Evolutionary conservation across 75 land plant species (phyloP), one percentile per base, ranked within the genome.

Genomic region (Pseudotsuga menziesii): DNA sequence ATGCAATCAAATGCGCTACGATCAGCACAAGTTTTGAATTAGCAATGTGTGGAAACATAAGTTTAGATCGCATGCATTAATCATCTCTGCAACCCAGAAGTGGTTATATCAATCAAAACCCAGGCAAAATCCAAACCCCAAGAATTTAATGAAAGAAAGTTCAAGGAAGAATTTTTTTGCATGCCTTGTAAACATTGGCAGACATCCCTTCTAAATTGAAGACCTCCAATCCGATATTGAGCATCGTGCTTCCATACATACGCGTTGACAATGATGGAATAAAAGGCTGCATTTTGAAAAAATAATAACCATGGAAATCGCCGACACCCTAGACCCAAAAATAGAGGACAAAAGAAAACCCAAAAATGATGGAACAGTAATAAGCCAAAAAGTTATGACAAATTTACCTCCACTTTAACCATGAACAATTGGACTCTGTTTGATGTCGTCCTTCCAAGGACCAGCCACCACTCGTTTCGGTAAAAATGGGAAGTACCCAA

Each of bases 151-250:
- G 0, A 44, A 44, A 44, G 48, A 44, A 44, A 44, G 48, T 44
- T 44, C 7, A 32, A 41, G 48, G 12, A 39, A n/a, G 29, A 39
- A 39, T 36, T 6, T 44, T 44, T 44, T 44, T 8, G 3, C 72
- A 64, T 64, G 41, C 69, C 69, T 64, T 64, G 9, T 9, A 15
- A 17, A 67, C 48, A n/a, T 9, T 36, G 72, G 36, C 41, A 69
- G 72, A 39, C 72, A 69, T 69, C 72, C 72, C 72, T 69, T 69
- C 52, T 16, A 17, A 41, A 69, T 69, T 69, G 72, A 32, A 69
- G 72, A 69, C 52, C n/a, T 32, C 48, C 23, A 69, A 11, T 36
- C 72, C 52, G 41, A 69, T 69, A 39, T 25, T 69, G 72, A 69
- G 9, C 52, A 69, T 41, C 72, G 23, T 69, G 52, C 44, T 64